phyloP scores from a whole-genome alignment of 148 eudicot species.

The Oxyria digyna region DNA sequence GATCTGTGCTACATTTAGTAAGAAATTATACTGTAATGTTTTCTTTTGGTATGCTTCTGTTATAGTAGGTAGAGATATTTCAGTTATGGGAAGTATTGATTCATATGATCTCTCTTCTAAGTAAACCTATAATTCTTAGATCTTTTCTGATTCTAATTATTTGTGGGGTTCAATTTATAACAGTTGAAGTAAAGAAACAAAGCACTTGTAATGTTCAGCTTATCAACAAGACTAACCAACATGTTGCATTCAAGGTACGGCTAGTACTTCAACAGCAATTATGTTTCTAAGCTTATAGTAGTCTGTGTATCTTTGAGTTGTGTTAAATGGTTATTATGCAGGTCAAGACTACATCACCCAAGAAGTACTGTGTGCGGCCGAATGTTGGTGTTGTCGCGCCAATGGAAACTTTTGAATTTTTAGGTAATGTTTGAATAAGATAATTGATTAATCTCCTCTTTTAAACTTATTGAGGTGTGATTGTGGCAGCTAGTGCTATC shows the following conservation, averaged over 20 bases:
- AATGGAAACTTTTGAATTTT: constrained; percentile 45
- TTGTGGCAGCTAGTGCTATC: background rate
- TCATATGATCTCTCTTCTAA: constrained; percentile 4
- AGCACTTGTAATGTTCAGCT: constrained; percentile 53
- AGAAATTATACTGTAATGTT: background rate
- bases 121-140: background rate
- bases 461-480: background rate
- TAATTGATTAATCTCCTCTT: background rate
- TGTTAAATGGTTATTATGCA: constrained; percentile 18
- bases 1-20: background rate
- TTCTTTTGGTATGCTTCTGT: background rate
- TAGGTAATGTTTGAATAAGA: constrained; percentile 31
- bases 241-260: constrained; percentile 86
- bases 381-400: constrained; percentile 68
- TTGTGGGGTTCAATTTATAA: background rate
- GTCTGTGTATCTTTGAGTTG: background rate
- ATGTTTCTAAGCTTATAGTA: background rate
- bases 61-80: background rate
- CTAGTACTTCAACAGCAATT: background rate
- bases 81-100: background rate
- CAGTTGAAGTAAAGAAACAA: constrained; percentile 80
- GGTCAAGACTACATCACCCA: constrained; percentile 93
- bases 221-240: constrained; percentile 41
- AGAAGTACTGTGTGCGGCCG: constrained; percentile 88
- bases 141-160: background rate